phyloP scores from a whole-genome alignment of 306 rosid species.

The Pyrus bretschneideri region DNA sequence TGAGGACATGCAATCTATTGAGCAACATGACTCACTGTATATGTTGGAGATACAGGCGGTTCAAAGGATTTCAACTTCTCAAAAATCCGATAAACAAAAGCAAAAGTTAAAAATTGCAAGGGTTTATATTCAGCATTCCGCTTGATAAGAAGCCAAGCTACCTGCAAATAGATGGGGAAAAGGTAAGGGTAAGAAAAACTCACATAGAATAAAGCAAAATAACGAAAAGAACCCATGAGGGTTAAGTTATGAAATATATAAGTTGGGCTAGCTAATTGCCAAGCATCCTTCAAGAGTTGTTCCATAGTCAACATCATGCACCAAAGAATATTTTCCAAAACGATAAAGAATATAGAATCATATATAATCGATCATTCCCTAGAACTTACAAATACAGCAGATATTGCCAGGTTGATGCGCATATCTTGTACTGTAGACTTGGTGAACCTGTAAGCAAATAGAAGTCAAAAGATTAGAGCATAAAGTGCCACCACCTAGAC shows the following conservation, averaged over 20 bases:
- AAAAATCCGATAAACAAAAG: conserved; percentile 88
- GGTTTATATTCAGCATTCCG: conserved; percentile 82
- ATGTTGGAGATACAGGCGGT: conserved; percentile 50
- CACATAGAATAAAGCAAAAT: neutral
- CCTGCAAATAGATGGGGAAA: conserved; percentile 45
- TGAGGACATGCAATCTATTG: neutral
- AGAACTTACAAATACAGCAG: conserved; percentile 83
- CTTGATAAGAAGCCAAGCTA: conserved; percentile 67
- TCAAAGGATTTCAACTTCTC: conserved; percentile 92
- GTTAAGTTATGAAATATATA: neutral
- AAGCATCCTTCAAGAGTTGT: neutral
- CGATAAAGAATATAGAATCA: neutral
- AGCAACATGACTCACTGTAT: conserved; percentile 46
- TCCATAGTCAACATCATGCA: neutral
- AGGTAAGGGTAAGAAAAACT: conserved; percentile 11
- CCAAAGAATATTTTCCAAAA: neutral
- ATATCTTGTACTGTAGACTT: conserved; percentile 70
- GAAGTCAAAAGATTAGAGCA: conserved; percentile 13
- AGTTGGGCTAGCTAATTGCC: neutral
- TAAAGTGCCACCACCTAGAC: neutral
- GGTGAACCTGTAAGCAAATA: conserved; percentile 62
- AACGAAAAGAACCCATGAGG: neutral
- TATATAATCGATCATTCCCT: conserved; percentile 14
- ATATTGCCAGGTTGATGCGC: conserved; percentile 77
- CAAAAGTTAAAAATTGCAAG: conserved; percentile 80